These are phyloP conservation scores for Eucalyptus coolabah DNA, from an alignment of 345 rosid species.

Conservation along the genomic window DNA sequence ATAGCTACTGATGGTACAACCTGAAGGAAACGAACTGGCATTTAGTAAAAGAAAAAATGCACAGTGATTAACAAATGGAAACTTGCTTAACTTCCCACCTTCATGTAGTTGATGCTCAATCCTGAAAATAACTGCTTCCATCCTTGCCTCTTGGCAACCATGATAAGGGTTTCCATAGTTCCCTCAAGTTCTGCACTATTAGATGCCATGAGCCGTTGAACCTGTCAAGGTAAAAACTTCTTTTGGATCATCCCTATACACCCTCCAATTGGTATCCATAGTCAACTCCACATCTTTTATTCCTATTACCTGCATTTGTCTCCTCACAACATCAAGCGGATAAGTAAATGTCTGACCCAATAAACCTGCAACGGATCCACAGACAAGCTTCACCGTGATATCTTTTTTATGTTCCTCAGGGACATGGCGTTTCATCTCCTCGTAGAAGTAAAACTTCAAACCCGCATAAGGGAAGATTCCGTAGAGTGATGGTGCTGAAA, in stretches of 20 bases:
- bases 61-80: neutral
- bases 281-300: neutral
- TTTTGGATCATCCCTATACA: neutral
- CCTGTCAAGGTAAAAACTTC: slow-evolving; percentile 18
- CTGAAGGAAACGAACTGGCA: slow-evolving; percentile 10
- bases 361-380: slow-evolving; percentile 86
- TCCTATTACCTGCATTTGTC: slow-evolving; percentile 82
- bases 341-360: slow-evolving; percentile 94
- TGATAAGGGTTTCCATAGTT: slow-evolving; percentile 60
- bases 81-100: slow-evolving; percentile 22
- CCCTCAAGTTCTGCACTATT: slow-evolving; percentile 41
- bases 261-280: neutral
- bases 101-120: slow-evolving; percentile 84
- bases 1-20: slow-evolving; percentile 93
- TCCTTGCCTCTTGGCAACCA: slow-evolving; percentile 64
- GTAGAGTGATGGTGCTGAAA: slow-evolving; percentile 79
- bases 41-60: neutral
- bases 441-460: slow-evolving; percentile 89
- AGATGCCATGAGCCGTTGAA: slow-evolving; percentile 44
- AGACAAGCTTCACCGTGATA: slow-evolving; percentile 56
- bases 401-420: slow-evolving; percentile 68
- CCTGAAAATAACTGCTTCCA: slow-evolving; percentile 96
- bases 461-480: slow-evolving; percentile 99
- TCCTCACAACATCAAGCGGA: slow-evolving; percentile 95
- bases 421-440: slow-evolving; percentile 89